A percentile compares a stretch with the other conserved stretches of the same genome.
These are phyloP conservation scores for Candida endomychidarum DNA, from an alignment of 805 yeast genomes.

Conservation along the genomic window DNA sequence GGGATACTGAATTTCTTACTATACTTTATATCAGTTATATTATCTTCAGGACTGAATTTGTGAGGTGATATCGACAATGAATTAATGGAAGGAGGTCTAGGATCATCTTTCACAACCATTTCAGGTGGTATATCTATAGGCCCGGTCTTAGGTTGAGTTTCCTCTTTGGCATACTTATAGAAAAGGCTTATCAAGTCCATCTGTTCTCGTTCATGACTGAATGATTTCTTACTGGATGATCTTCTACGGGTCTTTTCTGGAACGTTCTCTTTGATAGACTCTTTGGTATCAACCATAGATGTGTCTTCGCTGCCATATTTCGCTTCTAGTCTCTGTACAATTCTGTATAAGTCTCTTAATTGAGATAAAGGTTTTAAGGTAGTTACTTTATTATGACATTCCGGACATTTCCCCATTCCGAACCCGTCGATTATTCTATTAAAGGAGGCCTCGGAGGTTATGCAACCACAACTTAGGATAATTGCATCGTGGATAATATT, in stretches of 20 bases:
- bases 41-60: conserved; percentile 9
- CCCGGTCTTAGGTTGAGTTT: not conserved
- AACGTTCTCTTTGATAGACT: conserved; percentile 4
- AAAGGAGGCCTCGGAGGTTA: conserved; percentile 35
- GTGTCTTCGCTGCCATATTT: too few relatives aligned
- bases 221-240: conserved; percentile 24
- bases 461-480: conserved; percentile 43
- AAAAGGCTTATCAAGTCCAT: conserved; percentile 37
- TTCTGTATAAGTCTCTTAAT: conserved; percentile 30
- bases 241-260: conserved; percentile 16
- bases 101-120: too few relatives aligned
- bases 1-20: conserved; percentile 1
- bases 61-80: conserved; percentile 19
- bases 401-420: conserved; percentile 22
- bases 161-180: conserved; percentile 41
- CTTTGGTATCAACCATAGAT: not conserved
- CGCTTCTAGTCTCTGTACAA: conserved; percentile 16
- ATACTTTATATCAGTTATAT: not conserved
- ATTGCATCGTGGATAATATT: conserved; percentile 30
- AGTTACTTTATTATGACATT: conserved; percentile 19
- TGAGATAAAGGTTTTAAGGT: conserved; percentile 32
- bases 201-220: conserved; percentile 18
- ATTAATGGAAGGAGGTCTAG: conserved; percentile 9
- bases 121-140: not conserved
- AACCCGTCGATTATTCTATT: conserved; percentile 4